Evolutionary conservation across 805 yeast species (phyloP).

Genomic region (Lipomyces mesembrius): DNA sequence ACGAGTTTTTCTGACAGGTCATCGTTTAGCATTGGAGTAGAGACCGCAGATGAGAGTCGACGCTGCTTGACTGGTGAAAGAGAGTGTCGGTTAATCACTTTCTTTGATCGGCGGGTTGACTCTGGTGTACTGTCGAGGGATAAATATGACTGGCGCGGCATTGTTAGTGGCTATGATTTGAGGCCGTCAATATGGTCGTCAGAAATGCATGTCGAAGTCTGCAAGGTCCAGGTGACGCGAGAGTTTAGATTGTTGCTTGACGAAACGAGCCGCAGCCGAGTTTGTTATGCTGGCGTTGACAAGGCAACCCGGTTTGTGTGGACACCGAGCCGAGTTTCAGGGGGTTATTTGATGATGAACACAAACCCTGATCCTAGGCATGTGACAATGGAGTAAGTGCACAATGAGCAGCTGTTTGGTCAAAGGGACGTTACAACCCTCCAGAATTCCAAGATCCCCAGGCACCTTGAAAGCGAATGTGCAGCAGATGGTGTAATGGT

Average conservation of each 20-base stretch:
- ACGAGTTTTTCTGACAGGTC: slow-evolving; percentile 28
- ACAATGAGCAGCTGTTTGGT: no score
- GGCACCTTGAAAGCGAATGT: slow-evolving; percentile 4
- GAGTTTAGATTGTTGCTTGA: background rate
- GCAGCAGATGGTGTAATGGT: background rate
- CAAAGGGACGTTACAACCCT: no score
- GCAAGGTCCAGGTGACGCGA: background rate
- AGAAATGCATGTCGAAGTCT: background rate
- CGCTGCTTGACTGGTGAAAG: slow-evolving; percentile 16
- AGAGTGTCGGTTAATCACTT: slow-evolving; percentile 9
- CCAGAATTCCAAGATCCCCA: background rate
- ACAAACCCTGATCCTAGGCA: no score
- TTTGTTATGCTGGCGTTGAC: background rate
- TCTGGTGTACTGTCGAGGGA: background rate
- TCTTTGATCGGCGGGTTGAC: slow-evolving; percentile 10
- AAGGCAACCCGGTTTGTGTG: background rate
- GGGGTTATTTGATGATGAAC: no score
- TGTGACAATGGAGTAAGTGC: no score
- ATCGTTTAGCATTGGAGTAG: slow-evolving; percentile 20
- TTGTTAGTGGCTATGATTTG: background rate
- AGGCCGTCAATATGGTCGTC: background rate
- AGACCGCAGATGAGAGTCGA: slow-evolving; percentile 6
- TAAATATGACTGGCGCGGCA: slow-evolving; percentile 19
- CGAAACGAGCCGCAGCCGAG: background rate
- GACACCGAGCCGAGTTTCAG: background rate